A percentile compares a stretch with the other conserved stretches of the same genome.
Conservation (phyloP, 148 eudicot genomes). For the Chenopodium quinoa region DNA sequence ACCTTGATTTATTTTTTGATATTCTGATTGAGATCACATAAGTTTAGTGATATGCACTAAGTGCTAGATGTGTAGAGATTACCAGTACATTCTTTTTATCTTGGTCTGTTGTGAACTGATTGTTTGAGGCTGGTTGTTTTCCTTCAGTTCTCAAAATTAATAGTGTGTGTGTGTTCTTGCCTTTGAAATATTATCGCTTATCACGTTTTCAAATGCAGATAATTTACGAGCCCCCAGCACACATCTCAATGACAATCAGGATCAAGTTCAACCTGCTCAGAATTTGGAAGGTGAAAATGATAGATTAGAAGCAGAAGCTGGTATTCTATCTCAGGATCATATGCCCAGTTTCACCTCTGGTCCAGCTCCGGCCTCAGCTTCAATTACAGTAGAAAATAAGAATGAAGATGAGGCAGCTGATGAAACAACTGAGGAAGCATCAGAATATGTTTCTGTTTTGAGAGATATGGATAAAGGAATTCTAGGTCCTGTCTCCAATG, state of each 20-base stretch:
- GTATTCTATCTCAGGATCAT: constrained; percentile 18
- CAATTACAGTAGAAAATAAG: constrained; percentile 26
- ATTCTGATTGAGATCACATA: not conserved
- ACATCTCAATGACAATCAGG: constrained; percentile 16
- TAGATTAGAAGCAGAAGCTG: constrained; percentile 26
- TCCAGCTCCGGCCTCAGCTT: constrained; percentile 20
- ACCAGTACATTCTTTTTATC: not conserved
- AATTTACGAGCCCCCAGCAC: constrained; percentile 13
- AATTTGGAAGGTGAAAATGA: constrained; percentile 18
- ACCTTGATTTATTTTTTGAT: no score
- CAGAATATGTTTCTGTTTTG: constrained; percentile 22
- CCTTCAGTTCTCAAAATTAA: not conserved
- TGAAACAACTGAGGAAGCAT: constrained; percentile 24
- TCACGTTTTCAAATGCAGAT: constrained; percentile 28
- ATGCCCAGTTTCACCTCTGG: constrained; percentile 13
- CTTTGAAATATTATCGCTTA: not conserved
- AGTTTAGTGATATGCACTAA: not conserved
- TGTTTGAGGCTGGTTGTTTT: not conserved
- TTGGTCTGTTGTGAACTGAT: not conserved
- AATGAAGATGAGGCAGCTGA: constrained; percentile 22
- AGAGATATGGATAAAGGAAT: constrained; percentile 15
- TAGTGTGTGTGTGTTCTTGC: not conserved
- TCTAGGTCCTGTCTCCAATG: constrained; percentile 17
- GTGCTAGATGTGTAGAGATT: not conserved
- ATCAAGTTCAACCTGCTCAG: constrained; percentile 14